These are phyloP conservation scores for Saksenaea vasiformis DNA, from an alignment of 371 early-diverging fungal genomes.

Conservation along the genomic window DNA sequence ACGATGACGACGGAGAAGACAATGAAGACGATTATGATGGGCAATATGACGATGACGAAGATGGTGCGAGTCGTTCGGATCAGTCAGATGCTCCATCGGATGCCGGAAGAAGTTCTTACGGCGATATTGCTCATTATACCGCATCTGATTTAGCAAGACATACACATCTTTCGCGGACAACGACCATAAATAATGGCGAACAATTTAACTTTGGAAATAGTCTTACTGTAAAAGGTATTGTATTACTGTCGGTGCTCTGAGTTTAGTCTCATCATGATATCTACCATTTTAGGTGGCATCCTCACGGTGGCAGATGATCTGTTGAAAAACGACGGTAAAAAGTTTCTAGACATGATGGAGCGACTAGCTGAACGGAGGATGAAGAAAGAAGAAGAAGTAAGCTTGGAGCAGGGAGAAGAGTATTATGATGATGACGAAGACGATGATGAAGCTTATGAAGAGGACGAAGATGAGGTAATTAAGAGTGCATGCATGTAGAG, in stretches of 20 bases:
- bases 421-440: slow-evolving; percentile 51
- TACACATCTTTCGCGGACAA: neutral
- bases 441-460: slow-evolving; percentile 67
- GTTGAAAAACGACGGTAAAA: slow-evolving; percentile 88
- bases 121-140: neutral
- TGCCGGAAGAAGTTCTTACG: slow-evolving; percentile 14
- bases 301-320: slow-evolving; percentile 91
- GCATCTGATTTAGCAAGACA: neutral
- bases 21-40: slow-evolving; percentile 49
- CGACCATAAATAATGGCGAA: slow-evolving; percentile 13
- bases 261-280: slow-evolving; percentile 5
- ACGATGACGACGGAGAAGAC: slow-evolving; percentile 58
- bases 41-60: slow-evolving; percentile 42
- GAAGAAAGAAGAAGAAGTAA: slow-evolving; percentile 70
- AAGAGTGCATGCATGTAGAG: neutral
- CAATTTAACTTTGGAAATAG: slow-evolving; percentile 69
- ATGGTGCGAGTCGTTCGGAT: slow-evolving; percentile 5
- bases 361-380: slow-evolving; percentile 87
- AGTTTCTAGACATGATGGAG: slow-evolving; percentile 94
- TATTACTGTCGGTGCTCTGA: neutral
- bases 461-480: slow-evolving; percentile 58
- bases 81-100: slow-evolving; percentile 15
- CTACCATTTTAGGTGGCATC: slow-evolving; percentile 60
- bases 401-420: slow-evolving; percentile 23
- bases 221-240: slow-evolving; percentile 70